Percentiles rank a stretch among this genome's conserved stretches.
These are phyloP conservation scores for Podila horticola DNA, from an alignment of 192 early-diverging fungal species.

Conservation along the genomic window DNA sequence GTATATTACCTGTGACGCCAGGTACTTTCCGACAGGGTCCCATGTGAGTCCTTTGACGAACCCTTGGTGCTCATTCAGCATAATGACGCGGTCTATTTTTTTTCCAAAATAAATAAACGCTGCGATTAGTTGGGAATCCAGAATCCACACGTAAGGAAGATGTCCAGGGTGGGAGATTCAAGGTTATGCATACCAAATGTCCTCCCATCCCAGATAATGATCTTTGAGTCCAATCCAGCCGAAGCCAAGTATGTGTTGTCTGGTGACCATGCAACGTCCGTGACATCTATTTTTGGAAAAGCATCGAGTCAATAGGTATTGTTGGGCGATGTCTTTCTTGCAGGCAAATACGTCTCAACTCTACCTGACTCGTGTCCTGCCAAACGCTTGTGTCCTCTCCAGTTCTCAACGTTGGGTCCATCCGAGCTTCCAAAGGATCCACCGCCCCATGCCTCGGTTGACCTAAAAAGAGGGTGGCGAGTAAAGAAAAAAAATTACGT, in stretches of 20 bases:
- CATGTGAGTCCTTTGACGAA: slow-evolving; percentile 98
- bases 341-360: not conserved
- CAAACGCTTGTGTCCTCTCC: slow-evolving; percentile 78
- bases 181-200: slow-evolving; percentile 71
- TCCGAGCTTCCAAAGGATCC: slow-evolving; percentile 57
- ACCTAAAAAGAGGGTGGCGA: slow-evolving; percentile 16
- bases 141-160: not conserved
- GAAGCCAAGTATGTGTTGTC: slow-evolving; percentile 88
- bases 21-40: slow-evolving; percentile 94
- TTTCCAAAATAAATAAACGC: not conserved
- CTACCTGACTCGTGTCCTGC: slow-evolving; percentile 84
- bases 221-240: slow-evolving; percentile 84
- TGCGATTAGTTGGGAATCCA: not conserved
- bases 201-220: slow-evolving; percentile 88
- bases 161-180: not conserved
- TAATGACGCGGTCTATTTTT: slow-evolving; percentile 64
- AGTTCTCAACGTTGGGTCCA: slow-evolving; percentile 72
- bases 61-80: slow-evolving; percentile 76
- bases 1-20: slow-evolving; percentile 82
- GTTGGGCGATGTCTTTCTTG: not conserved
- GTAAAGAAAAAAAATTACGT: not conserved
- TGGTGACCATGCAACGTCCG: slow-evolving; percentile 92
- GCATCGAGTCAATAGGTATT: not conserved
- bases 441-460: slow-evolving; percentile 47
- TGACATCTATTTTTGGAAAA: slow-evolving; percentile 72